Evolutionary conservation across 805 yeast genomes (phyloP), one percentile per base, ranked within the genome.

Genomic region (Scheffersomyces amazonensis): DNA sequence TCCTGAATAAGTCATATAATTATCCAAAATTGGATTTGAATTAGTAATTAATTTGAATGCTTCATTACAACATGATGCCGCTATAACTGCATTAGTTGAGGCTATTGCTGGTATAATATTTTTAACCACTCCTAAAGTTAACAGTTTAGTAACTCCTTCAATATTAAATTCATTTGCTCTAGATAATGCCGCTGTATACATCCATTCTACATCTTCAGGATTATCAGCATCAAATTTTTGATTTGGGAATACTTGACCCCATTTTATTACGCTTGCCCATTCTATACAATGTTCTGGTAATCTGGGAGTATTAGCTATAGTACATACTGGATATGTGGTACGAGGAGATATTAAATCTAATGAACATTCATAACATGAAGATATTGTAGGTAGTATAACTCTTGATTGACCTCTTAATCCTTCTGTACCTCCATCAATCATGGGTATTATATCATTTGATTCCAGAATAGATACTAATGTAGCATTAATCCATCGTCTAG

Each of bases 371-470:
- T 87, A 91, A 62, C 99, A 91, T 0, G 96, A 84, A 0, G 91
- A 79, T 21, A 88, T 60, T 0, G 87, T 80, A 1, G 99, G 98
- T 13, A 89, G 62, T 27, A 91, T 88, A 11, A 88, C 83, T 51
- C 96, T 80, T 11, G 89, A 76, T 52, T 91, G 96, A 2, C 99
- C 99, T 47, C 85, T 76, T 53, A 91, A 83, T 0, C 97, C 97
- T 55, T 91, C 98, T 0, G 96, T 85, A 2, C 97, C 99, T 3
- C 97, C 97, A 56, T 91, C 99, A 12, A 93, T 79, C 54, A 91
- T 41, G 1, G 75, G 75, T 2, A 69, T 58, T 13, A 69, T 39
- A 13, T 52, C 49, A 21, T 56, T 48, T 2, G 76, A 71, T 34
- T 75, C 80, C 3, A 86, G 88, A 45, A 90, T 51, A 8, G 78